These are phyloP conservation scores for Torulaspora globosa DNA, from an alignment of 1,139 yeast species.

Conservation along the genomic window DNA sequence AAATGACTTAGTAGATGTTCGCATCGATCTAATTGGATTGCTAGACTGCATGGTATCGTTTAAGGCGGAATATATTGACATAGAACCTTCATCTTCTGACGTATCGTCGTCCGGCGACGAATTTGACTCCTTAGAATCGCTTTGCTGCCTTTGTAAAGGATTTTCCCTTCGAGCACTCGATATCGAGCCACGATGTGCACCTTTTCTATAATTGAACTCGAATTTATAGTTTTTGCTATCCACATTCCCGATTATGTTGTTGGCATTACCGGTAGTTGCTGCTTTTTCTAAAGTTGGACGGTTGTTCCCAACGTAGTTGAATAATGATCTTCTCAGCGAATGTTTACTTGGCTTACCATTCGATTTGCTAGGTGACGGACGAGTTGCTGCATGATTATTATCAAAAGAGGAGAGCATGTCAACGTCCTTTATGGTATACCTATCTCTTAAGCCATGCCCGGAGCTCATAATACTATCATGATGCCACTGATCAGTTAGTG, in stretches of 20 bases:
- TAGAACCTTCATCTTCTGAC: constrained; percentile 42
- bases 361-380: constrained; percentile 7
- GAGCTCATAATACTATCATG: constrained; percentile 6
- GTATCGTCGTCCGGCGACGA: constrained; percentile 19
- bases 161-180: constrained; percentile 7
- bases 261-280: constrained; percentile 14
- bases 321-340: constrained; percentile 26
- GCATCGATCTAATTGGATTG: constrained; percentile 35
- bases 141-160: constrained; percentile 1
- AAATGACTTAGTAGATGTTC: constrained; percentile 45
- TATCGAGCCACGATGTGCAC: constrained; percentile 8
- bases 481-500: constrained; percentile 10
- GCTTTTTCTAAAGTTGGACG: constrained; percentile 15
- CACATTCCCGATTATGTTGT: constrained; percentile 25
- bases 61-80: constrained; percentile 43
- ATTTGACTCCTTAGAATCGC: constrained; percentile 2
- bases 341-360: constrained; percentile 12
- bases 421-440: constrained; percentile 28
- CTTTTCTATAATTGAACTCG: constrained; percentile 31
- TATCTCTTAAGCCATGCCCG: constrained; percentile 23
- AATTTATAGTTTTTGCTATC: constrained; percentile 34
- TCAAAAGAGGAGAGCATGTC: constrained; percentile 26
- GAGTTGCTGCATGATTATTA: constrained; percentile 11
- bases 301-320: constrained; percentile 21
- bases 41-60: constrained; percentile 35